Evolutionary conservation across 345 rosid genomes (phyloP).

Genomic region (Corchorus capsularis): DNA sequence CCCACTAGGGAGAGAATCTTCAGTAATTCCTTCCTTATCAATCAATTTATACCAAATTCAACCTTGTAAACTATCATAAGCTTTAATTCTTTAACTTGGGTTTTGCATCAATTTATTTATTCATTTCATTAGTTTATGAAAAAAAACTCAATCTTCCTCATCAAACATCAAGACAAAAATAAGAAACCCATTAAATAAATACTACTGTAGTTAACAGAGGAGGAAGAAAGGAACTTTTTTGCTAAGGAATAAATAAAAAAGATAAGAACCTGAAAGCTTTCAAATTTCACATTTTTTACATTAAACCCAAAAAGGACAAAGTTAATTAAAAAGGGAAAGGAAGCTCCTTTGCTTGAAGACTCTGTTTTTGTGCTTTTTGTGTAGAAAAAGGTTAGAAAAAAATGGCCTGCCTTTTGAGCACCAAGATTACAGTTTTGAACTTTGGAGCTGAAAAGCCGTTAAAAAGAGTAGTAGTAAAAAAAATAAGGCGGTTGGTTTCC

Average conservation of each 20-base stretch:
- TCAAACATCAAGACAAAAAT: constrained; percentile 17
- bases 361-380: neutral
- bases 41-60: constrained; percentile 50
- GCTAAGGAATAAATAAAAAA: neutral
- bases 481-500: constrained; percentile 1
- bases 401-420: neutral
- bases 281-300: neutral
- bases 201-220: neutral
- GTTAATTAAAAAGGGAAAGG: neutral
- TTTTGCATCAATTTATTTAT: constrained; percentile 15
- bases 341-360: neutral
- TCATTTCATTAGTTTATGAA: constrained; percentile 9
- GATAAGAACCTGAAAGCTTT: constrained; percentile 6
- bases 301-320: neutral
- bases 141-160: neutral
- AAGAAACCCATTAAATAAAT: constrained; percentile 14
- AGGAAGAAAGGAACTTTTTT: constrained; percentile 32
- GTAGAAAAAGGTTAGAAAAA: neutral
- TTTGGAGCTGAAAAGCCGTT: constrained; percentile 3
- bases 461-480: neutral
- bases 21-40: constrained; percentile 48
- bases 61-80: constrained; percentile 43
- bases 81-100: constrained; percentile 6
- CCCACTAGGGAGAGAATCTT: constrained; percentile 30
- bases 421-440: neutral